Evolutionary conservation across 2,329 filamentous ascomycete species (phyloP).

Genomic region (Fusarium newnesense): DNA sequence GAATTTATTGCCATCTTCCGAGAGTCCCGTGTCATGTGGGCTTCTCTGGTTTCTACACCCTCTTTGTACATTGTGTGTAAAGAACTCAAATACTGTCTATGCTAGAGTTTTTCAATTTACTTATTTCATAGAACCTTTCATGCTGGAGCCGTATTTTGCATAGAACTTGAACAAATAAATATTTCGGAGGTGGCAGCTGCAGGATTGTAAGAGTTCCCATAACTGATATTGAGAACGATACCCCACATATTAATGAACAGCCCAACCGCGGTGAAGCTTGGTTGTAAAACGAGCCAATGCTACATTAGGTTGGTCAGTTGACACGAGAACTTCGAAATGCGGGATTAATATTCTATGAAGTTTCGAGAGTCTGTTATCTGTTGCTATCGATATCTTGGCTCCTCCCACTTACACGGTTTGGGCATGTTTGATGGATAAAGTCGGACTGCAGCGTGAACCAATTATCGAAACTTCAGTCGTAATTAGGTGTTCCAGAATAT

Average conservation of each 20-base stretch:
- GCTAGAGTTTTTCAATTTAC: background rate
- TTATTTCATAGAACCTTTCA: fast-evolving
- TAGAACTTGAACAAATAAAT: background rate
- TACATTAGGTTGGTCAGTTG: background rate
- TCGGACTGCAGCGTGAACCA: background rate
- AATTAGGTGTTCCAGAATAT: background rate
- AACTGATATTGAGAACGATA: background rate
- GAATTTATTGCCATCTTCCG: background rate
- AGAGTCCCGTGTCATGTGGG: background rate
- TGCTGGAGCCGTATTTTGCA: background rate
- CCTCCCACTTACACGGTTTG: background rate
- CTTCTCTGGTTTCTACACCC: background rate
- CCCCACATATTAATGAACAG: background rate
- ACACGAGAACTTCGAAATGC: background rate
- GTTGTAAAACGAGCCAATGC: background rate
- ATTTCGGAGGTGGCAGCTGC: background rate
- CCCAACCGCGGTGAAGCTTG: background rate
- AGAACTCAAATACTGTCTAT: background rate
- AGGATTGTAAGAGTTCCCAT: background rate
- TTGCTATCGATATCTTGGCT: background rate
- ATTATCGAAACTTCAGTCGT: background rate
- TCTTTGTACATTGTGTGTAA: background rate
- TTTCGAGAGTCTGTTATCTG: background rate
- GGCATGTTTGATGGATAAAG: background rate
- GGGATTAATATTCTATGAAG: background rate